Base-by-base conservation (phyloP, 108 stramenopile genomes). In the Nannochloropsis oceanica region DNA sequence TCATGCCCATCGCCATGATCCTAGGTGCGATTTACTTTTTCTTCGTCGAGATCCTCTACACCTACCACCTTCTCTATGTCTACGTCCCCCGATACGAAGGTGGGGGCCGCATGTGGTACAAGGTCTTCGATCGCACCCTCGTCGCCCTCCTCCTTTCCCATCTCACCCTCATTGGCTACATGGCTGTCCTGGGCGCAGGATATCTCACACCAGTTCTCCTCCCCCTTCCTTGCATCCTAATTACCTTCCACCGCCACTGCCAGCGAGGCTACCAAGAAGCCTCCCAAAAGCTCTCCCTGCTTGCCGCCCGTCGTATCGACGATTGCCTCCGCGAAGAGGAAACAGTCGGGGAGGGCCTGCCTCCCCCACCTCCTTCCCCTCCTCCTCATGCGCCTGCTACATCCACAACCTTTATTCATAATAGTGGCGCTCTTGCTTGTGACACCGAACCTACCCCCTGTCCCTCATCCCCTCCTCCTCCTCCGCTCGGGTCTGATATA, bases 31-130 rank as follows among this genome's bases (percentile, higher is more conserved):
- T 80, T 14, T 86, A 50, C 82, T 86, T 83, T 26, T 25, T 24
- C 42, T 83, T 86, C 8, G 82, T 59, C 11, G 81, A 86, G 44
- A 24, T 82, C 27, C n/a, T 86, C 81, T 86, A 86, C 82, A 86
- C 81, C 34, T 86, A 86, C 46, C 86, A 86, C 2, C 8, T 86
- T 27, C 82, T 86, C 14, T 86, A 86, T 83, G 86, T 86, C 25
- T 86, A 82, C 82, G 79, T 86, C 20, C 81, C 81, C 50, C 26
- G 25, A 13, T 86, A 81, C 12, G 81, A 86, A 27, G n/a, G 81
- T 13, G 86, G 86, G 20, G 86, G 86, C 13, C 25, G 22, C 7
- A 86, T 86, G 86, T 86, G 86, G 86, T 82, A 86, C 82, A 44
- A 14, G 25, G 81, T 86, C 27, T 86, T 82, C 42, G 46, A 86